Evolutionary conservation across 1,284 basidiomycete species (phyloP), one percentile per base, ranked within the genome.

Genomic region (Ganoderma multipileum): DNA sequence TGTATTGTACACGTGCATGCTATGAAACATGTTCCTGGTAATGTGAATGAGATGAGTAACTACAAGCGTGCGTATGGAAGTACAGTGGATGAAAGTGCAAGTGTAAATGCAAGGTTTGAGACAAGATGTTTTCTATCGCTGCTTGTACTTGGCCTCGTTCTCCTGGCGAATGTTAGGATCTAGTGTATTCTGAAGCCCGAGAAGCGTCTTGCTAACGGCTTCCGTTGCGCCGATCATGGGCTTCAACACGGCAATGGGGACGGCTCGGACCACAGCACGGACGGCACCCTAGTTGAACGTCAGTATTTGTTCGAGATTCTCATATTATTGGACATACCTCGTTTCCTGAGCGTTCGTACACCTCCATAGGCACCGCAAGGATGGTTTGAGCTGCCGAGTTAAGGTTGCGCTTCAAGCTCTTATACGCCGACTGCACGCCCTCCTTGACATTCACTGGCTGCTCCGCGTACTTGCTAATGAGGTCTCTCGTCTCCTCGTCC

Each of bases 351-450:
- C 93, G 86, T 80, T 99, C 97, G 76, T 99, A 98, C 20, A 98
- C 96, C 79, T 99, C 98, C 96, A 99, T 99, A 0, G 97, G 97
- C 0, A 99, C 95, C 0, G 98, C 97, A 38, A 99, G 86, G 72
- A 99, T 99, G 0, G 98, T 99, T 82, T 99, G 97, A 16, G 97
- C 98, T 3, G 97, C 97, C 39, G 93, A 94, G 72, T 92, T 94
- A 67, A 99, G 79, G 80, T 98, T 98, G 75, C 83, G 89, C 68
- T 88, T 89, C 74, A 99, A 80, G 74, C 94, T 96, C 76, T 85
- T 88, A 80, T 98, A 98, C 20, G 97, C 97, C 1, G 91, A 91
- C 71, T 94, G 89, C n/a, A 99, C 85, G 16, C 97, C 97, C 76
- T 98, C 94, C 73, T 84, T 89, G 61, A 98, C 86, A 75, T 94